A percentile compares a stretch with the other conserved stretches of the same genome.
Conservation (phyloP, 1,284 basidiomycete species). For the Cutaneotrichosporon cutaneum region DNA sequence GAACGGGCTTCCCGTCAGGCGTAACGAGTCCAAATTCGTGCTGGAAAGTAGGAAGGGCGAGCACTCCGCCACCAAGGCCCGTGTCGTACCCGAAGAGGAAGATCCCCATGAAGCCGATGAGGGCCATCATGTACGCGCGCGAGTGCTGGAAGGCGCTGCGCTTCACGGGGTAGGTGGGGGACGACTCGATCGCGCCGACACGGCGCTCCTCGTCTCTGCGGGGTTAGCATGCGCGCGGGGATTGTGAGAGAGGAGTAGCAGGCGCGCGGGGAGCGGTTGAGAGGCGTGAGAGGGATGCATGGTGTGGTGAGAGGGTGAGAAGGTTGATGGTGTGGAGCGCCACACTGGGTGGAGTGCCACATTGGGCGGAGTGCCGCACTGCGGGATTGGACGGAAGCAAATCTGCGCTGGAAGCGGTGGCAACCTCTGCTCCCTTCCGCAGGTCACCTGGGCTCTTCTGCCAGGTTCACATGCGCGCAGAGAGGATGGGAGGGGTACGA, state of each 20-base stretch:
- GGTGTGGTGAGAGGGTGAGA: no score
- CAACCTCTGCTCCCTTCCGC: no score
- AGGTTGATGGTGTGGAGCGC: no score
- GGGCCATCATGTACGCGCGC: slow-evolving; percentile 58
- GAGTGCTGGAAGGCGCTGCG: slow-evolving; percentile 11
- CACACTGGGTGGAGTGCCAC: no score
- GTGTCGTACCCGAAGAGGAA: slow-evolving; percentile 62
- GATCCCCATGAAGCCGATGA: slow-evolving; percentile 73
- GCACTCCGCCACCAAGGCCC: slow-evolving; percentile 43
- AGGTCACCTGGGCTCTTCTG: no score
- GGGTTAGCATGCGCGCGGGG: neutral
- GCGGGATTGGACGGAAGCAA: no score
- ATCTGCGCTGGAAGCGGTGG: no score
- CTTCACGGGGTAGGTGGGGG: slow-evolving; percentile 1
- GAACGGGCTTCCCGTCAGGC: slow-evolving; percentile 47
- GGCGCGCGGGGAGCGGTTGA: neutral
- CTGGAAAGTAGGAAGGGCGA: slow-evolving; percentile 61
- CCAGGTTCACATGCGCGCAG: no score
- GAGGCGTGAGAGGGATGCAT: neutral
- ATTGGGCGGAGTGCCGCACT: no score
- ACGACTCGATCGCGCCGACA: slow-evolving; percentile 1
- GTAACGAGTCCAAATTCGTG: slow-evolving; percentile 60
- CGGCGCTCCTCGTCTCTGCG: slow-evolving; percentile 10
- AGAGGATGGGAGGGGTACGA: no score
- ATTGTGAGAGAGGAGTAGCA: neutral